These are phyloP conservation scores for Neurospora crassa DNA, from an alignment of 2,329 filamentous ascomycete genomes.

Conservation along the genomic window DNA sequence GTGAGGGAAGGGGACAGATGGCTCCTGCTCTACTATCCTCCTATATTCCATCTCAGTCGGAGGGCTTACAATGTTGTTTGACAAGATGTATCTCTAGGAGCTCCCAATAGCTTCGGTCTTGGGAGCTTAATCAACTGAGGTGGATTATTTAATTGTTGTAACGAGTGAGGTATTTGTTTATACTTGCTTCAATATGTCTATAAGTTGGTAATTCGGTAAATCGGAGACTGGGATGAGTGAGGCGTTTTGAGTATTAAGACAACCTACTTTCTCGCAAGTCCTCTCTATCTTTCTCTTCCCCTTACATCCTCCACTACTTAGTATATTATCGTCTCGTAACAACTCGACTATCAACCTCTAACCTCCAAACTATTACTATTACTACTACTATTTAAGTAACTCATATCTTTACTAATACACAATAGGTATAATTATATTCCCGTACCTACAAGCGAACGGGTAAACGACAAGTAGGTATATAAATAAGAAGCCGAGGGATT, in stretches of 20 bases:
- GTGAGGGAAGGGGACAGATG: background rate
- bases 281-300: no score
- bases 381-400: no score
- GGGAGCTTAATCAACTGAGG: constrained; percentile 25
- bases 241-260: no score
- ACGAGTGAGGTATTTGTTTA: constrained; percentile 23
- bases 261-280: no score
- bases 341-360: no score
- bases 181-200: background rate
- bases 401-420: no score
- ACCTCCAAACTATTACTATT: no score
- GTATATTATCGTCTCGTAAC: no score
- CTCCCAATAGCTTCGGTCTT: background rate
- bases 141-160: constrained; percentile 27
- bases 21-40: background rate
- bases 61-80: background rate
- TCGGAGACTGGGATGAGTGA: no score
- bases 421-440: no score
- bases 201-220: no score
- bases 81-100: background rate
- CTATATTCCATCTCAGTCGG: background rate
- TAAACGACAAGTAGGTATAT: constrained; percentile 32
- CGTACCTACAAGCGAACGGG: background rate
- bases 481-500: constrained; percentile 7
- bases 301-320: no score